Evolutionary conservation across 2,329 filamentous ascomycete genomes (phyloP).

Genomic region (Aspergillus eucalypticola): DNA sequence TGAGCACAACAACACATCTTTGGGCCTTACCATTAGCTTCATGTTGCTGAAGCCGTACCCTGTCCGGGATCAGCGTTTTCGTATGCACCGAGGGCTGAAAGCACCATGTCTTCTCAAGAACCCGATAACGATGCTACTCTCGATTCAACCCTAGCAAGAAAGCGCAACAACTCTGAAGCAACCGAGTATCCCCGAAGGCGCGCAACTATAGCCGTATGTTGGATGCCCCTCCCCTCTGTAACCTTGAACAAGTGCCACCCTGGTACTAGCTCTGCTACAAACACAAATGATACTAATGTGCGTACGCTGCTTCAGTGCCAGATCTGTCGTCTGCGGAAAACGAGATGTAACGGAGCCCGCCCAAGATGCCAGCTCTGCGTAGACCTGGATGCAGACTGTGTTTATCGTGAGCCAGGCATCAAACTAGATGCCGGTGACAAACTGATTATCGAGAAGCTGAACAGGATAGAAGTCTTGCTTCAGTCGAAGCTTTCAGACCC

Average conservation of each 20-base stretch:
- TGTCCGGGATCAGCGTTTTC: neutral
- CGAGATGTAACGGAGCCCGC: conserved; percentile 74
- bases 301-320: conserved; percentile 61
- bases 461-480: conserved; percentile 75
- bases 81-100: neutral
- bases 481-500: conserved; percentile 63
- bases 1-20: neutral
- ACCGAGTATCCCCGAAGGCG: conserved; percentile 36
- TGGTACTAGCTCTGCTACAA: no score
- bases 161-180: conserved; percentile 32
- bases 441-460: conserved; percentile 76
- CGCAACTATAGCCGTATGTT: conserved; percentile 37
- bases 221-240: neutral
- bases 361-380: conserved; percentile 84
- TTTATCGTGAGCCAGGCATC: conserved; percentile 82
- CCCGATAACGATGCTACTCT: conserved; percentile 17
- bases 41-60: neutral
- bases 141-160: conserved; percentile 23
- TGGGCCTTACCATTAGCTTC: neutral
- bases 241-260: conserved; percentile 4
- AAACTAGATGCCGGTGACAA: conserved; percentile 87
- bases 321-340: conserved; percentile 77
- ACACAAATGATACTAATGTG: neutral
- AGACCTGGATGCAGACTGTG: conserved; percentile 77
- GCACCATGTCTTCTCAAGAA: conserved; percentile 25